A percentile compares a stretch with the other conserved stretches of the same genome.
Evolutionary conservation across 345 rosid species (phyloP).

Genomic region (Lumnitzera racemosa): DNA sequence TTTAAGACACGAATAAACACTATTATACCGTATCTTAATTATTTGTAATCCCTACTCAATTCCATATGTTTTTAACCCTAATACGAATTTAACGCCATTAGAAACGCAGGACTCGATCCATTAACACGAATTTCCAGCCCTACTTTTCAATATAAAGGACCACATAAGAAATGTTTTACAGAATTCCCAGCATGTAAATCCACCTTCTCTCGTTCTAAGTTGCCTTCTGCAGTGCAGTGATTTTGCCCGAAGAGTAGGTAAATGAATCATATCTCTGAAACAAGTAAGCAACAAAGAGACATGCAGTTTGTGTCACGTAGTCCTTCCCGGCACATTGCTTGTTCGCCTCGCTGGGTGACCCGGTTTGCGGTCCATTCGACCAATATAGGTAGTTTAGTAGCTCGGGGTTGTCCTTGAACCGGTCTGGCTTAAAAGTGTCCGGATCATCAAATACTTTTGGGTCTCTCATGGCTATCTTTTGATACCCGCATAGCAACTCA

Average conservation of each 20-base stretch:
- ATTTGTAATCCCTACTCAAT: too few relatives aligned
- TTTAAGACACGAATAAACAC: too few relatives aligned
- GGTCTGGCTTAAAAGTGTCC: slow-evolving; percentile 55
- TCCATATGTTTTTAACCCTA: too few relatives aligned
- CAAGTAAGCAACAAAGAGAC: slow-evolving; percentile 49
- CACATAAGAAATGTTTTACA: too few relatives aligned
- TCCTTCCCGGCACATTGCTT: slow-evolving; percentile 88
- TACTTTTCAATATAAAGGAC: too few relatives aligned
- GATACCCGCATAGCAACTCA: slow-evolving; percentile 80
- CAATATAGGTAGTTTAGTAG: slow-evolving; percentile 55
- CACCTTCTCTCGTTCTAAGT: neutral
- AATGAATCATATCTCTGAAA: slow-evolving; percentile 57
- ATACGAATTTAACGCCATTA: too few relatives aligned
- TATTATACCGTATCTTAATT: too few relatives aligned
- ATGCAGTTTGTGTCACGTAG: slow-evolving; percentile 41
- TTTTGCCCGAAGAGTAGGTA: slow-evolving; percentile 27
- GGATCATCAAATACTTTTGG: slow-evolving; percentile 56
- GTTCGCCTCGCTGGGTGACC: slow-evolving; percentile 46
- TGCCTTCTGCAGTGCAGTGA: slow-evolving; percentile 52
- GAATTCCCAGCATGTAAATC: too few relatives aligned
- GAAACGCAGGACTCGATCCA: too few relatives aligned
- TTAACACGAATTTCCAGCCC: too few relatives aligned
- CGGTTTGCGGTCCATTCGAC: slow-evolving; percentile 93
- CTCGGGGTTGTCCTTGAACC: slow-evolving; percentile 40
- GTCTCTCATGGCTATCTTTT: slow-evolving; percentile 63